Conservation (phyloP, 1,139 yeast species). For the Geotrichum histeridarum region DNA sequence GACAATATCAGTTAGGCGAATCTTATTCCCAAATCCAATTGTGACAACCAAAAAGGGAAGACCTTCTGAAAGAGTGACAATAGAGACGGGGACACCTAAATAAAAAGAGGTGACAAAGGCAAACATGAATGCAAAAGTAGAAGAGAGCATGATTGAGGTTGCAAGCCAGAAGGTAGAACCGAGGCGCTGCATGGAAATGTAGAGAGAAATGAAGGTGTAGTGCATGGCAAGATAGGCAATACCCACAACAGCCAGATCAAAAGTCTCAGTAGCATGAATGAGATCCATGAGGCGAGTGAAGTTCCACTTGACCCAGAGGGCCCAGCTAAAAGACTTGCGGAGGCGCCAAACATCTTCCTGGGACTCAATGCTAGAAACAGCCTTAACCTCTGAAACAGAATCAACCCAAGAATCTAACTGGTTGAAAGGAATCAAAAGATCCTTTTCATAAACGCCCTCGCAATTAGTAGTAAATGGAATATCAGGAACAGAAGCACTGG, state of each 20-base stretch:
- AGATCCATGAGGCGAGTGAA: conserved; percentile 48
- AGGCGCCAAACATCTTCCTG: conserved; percentile 65
- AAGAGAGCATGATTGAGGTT: conserved; percentile 71
- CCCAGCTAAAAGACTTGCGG: conserved; percentile 59
- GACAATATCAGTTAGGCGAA: conserved; percentile 65
- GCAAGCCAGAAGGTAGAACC: conserved; percentile 93
- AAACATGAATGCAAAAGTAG: conserved; percentile 79
- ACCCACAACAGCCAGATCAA: conserved; percentile 75
- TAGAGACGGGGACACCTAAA: conserved; percentile 51
- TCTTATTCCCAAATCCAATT: conserved; percentile 87
- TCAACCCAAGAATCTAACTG: conserved; percentile 37
- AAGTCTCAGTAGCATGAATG: conserved; percentile 74
- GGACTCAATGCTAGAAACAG: conserved; percentile 37
- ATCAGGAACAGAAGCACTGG: conserved; percentile 18
- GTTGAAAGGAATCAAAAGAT: conserved; percentile 43
- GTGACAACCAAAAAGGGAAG: conserved; percentile 90
- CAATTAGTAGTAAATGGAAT: conserved; percentile 30
- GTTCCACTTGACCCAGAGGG: conserved; percentile 51
- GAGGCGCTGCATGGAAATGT: conserved; percentile 67
- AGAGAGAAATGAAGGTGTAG: conserved; percentile 74
- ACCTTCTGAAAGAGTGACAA: conserved; percentile 81
- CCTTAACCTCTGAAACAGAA: conserved; percentile 37
- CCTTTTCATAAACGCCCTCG: conserved; percentile 39
- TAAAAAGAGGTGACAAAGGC: conserved; percentile 63
- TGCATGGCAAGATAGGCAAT: conserved; percentile 87